A percentile compares a stretch with the other conserved stretches of the same genome.
phyloP scores from a whole-genome alignment of 106 monocot genomes.

The Dioscorea zingiberensis region DNA sequence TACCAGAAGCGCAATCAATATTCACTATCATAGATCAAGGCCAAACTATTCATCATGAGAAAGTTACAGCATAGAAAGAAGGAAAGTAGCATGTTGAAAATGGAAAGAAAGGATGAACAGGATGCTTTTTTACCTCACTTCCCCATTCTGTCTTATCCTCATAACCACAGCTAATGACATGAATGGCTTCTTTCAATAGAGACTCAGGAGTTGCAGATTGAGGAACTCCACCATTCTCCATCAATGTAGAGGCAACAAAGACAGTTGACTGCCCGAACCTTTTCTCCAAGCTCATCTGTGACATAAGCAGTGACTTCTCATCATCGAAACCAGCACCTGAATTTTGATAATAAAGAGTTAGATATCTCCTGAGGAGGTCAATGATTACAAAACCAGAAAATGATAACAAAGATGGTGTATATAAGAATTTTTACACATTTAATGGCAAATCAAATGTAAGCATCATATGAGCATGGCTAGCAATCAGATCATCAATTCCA shows the following conservation, averaged over 20 bases:
- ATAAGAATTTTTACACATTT: too few relatives aligned
- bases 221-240: constrained; percentile 20
- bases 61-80: not conserved
- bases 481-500: too few relatives aligned
- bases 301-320: constrained; percentile 18
- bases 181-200: constrained; percentile 12
- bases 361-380: not conserved
- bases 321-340: constrained; percentile 15
- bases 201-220: constrained; percentile 12
- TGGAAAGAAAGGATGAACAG: not conserved
- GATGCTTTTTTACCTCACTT: constrained; percentile 5
- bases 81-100: not conserved
- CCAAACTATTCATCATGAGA: not conserved
- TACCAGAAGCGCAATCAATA: too few relatives aligned
- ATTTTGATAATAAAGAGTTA: not conserved
- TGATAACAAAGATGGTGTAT: not conserved
- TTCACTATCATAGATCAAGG: too few relatives aligned
- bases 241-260: constrained; percentile 19
- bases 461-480: too few relatives aligned
- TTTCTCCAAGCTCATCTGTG: constrained; percentile 19
- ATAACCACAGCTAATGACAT: constrained; percentile 18
- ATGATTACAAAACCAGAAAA: not conserved
- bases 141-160: constrained; percentile 14
- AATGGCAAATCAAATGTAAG: too few relatives aligned
- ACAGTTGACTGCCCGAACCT: constrained; percentile 18